Base-by-base conservation (phyloP, 2,329 filamentous ascomycete species). In the Monilinia laxa region DNA sequence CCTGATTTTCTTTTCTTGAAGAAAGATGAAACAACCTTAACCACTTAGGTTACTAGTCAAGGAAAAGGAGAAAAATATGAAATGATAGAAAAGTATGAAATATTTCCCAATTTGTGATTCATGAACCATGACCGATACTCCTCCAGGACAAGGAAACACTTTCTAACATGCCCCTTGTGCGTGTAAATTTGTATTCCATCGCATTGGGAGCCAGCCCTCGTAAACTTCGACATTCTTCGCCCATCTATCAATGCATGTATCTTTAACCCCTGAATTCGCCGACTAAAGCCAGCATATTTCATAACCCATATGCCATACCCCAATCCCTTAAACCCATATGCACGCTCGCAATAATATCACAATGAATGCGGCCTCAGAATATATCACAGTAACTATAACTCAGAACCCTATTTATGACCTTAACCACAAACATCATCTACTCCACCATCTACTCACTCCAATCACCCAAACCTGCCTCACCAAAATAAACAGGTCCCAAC, bases 401-500 rank as follows among this genome's bases (percentile, higher is more conserved):
- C 57, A 35, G 16, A 47, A 35, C 25, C 20, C 28, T 2, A 35
- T 25, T 51, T 28, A 60, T 3, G 51, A 20, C 10, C 35, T 25
- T 28, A 47, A 28, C 10, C n/a, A 28, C 28, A 28, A 31, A 23
- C 11, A 20, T 31, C n/a, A 59, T 47, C 31, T 57, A 57, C 31
- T 56, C 23, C 40, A 64, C 53, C 52, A 62, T 59, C 38, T 72
- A 70, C 70, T 75, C 74, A 65, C 72, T 74, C 72, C 73, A 75
- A 67, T 75, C 75, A n/a, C 71, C 70, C 25, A 67, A 62, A 11
- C 60, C 68, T 62, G 66, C 70, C 47, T 67, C 67, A 2, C 74
- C 72, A 45, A 67, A 70, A 64, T 75, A 71, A 31, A 75, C 73
- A 23, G 73, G 73, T 1, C 71, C 71, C 62, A 76, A 60, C 62